These are phyloP conservation scores for Lachancea thermotolerans DNA, from an alignment of 805 yeast genomes.

Conservation along the genomic window DNA sequence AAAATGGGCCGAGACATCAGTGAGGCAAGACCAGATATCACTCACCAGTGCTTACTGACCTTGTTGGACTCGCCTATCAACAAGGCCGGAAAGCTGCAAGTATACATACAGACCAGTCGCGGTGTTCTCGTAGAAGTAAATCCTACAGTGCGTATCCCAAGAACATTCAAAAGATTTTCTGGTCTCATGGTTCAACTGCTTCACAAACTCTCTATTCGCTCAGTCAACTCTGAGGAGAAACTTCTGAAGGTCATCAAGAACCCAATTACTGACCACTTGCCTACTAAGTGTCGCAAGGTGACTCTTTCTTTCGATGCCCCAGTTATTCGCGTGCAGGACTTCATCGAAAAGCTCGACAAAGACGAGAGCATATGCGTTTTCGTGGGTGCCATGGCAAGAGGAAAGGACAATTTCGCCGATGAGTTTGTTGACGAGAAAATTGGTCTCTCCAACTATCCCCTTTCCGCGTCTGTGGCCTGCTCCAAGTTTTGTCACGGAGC, in stretches of 20 bases:
- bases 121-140: constrained; percentile 94
- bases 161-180: constrained; percentile 95
- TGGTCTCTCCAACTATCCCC: constrained; percentile 90
- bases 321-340: constrained; percentile 81
- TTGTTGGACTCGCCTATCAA: constrained; percentile 95
- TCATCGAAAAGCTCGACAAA: constrained; percentile 66
- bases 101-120: constrained; percentile 90
- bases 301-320: constrained; percentile 91
- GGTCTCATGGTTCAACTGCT: constrained; percentile 96
- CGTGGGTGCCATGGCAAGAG: constrained; percentile 99
- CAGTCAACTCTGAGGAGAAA: constrained; percentile 93
- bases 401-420: constrained; percentile 95
- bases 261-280: constrained; percentile 94
- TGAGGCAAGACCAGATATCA: constrained; percentile 98
- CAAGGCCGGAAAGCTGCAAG: constrained; percentile 95
- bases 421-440: constrained; percentile 94
- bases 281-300: constrained; percentile 89
- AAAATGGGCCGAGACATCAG: constrained; percentile 97
- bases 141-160: constrained; percentile 93
- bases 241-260: constrained; percentile 90
- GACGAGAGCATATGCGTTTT: constrained; percentile 96
- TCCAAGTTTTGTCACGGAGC: constrained; percentile 98
- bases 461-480: constrained; percentile 96
- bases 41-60: constrained; percentile 94
- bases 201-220: constrained; percentile 86